These are phyloP conservation scores for Limonium bicolor DNA, from an alignment of 148 eudicot genomes.

Conservation along the genomic window DNA sequence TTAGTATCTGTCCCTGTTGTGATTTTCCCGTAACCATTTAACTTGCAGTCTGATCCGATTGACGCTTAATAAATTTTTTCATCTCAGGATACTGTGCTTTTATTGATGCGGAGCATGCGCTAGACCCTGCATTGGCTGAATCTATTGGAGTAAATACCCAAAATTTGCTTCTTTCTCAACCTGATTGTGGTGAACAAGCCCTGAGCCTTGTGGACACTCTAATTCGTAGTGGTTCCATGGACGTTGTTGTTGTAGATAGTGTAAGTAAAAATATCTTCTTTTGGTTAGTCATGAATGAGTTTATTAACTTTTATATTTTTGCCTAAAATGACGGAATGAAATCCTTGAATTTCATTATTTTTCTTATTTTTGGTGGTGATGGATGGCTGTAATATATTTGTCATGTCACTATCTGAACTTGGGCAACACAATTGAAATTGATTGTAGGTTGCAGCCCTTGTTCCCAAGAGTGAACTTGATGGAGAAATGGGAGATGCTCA, in stretches of 20 bases:
- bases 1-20: too few species aligned
- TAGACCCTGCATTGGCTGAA: slow-evolving; percentile 80
- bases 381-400: too few species aligned
- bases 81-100: slow-evolving; percentile 91
- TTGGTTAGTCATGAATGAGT: not conserved
- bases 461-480: slow-evolving; percentile 94
- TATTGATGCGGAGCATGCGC: slow-evolving; percentile 98
- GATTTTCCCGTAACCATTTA: too few species aligned
- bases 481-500: slow-evolving; percentile 99
- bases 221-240: slow-evolving; percentile 93
- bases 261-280: slow-evolving; percentile 34
- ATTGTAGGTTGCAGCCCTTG: slow-evolving; percentile 89
- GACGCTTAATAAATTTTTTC: too few species aligned
- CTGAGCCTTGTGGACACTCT: slow-evolving; percentile 92
- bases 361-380: not conserved
- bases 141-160: slow-evolving; percentile 77
- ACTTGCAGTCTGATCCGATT: too few species aligned
- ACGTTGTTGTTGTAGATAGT: slow-evolving; percentile 95
- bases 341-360: too few species aligned
- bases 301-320: not conserved
- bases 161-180: slow-evolving; percentile 90
- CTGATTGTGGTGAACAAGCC: slow-evolving; percentile 99
- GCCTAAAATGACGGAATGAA: too few species aligned
- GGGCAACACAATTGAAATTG: too few species aligned
- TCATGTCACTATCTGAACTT: too few species aligned